Conservation (phyloP, 2,329 filamentous ascomycete species). For the Clarireedia homoeocarpa region DNA sequence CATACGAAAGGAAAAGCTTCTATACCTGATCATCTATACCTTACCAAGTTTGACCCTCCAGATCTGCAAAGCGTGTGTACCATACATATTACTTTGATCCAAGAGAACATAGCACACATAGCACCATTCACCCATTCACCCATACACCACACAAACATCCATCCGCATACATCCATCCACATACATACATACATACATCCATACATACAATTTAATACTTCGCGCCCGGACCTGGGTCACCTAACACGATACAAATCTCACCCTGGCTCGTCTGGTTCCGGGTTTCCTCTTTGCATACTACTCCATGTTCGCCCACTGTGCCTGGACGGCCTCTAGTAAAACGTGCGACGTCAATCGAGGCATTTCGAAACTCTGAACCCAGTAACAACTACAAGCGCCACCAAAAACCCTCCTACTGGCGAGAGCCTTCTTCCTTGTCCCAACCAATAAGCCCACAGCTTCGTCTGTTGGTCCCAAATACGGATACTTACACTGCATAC, state of each 20-base stretch:
- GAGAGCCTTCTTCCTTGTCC: conserved; percentile 11
- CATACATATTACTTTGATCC: not conserved
- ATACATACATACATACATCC: not conserved
- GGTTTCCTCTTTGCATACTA: conserved; percentile 6
- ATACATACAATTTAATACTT: not conserved
- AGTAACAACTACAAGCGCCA: conserved; percentile 16
- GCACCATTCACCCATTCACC: not conserved
- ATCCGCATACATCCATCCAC: not conserved
- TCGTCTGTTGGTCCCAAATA: conserved; percentile 12
- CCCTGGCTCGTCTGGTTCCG: not conserved
- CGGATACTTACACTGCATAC: conserved; percentile 16
- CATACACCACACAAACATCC: no score
- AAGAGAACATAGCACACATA: not conserved
- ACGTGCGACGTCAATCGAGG: conserved; percentile 27
- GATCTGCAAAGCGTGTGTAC: not conserved
- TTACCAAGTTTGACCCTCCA: no score
- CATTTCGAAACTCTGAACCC: conserved; percentile 25
- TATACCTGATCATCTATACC: no score
- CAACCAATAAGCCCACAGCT: conserved; percentile 14
- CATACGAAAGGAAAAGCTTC: no score
- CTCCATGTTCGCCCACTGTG: conserved; percentile 12
- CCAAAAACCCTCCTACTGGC: conserved; percentile 7
- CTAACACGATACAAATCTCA: conserved; percentile 5
- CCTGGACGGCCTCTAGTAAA: conserved; percentile 17
- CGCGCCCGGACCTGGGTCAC: conserved; percentile 1